Conservation (phyloP, 2,329 filamentous ascomycete genomes). For the Pyricularia sp. region DNA sequence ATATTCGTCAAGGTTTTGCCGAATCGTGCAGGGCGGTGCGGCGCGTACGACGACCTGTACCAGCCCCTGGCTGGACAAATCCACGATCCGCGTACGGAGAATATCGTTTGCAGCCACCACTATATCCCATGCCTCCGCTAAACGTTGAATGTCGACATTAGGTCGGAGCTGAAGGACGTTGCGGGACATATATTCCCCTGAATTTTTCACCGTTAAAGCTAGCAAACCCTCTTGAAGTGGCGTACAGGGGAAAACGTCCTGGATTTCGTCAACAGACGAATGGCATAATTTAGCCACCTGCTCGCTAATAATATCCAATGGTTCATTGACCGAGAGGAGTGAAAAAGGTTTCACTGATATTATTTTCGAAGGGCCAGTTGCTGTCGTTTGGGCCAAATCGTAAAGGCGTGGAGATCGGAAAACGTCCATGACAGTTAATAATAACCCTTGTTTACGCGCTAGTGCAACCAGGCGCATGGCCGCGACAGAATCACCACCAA, state of each 20-base stretch:
- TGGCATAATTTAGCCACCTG: neutral
- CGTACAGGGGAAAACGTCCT: slow-evolving; percentile 45
- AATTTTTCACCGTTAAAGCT: slow-evolving; percentile 38
- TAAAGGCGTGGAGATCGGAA: slow-evolving; percentile 17
- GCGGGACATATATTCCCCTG: slow-evolving; percentile 44
- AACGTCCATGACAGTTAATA: slow-evolving; percentile 35
- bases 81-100: slow-evolving; percentile 37
- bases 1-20: neutral
- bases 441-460: slow-evolving; percentile 25
- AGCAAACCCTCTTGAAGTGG: slow-evolving; percentile 45
- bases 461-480: slow-evolving; percentile 38
- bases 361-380: neutral
- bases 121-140: slow-evolving; percentile 31
- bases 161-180: slow-evolving; percentile 32
- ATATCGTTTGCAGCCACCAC: slow-evolving; percentile 28
- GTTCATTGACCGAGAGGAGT: neutral
- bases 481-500: slow-evolving; percentile 37
- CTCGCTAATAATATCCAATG: neutral
- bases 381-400: neutral
- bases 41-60: neutral
- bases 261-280: slow-evolving; percentile 18
- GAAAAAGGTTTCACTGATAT: neutral
- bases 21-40: neutral
- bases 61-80: neutral
- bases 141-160: slow-evolving; percentile 21